Evolutionary conservation across 164 flowering plant species (phyloP), one percentile per base, ranked within the genome.

Genomic region (Malania oleifera): DNA sequence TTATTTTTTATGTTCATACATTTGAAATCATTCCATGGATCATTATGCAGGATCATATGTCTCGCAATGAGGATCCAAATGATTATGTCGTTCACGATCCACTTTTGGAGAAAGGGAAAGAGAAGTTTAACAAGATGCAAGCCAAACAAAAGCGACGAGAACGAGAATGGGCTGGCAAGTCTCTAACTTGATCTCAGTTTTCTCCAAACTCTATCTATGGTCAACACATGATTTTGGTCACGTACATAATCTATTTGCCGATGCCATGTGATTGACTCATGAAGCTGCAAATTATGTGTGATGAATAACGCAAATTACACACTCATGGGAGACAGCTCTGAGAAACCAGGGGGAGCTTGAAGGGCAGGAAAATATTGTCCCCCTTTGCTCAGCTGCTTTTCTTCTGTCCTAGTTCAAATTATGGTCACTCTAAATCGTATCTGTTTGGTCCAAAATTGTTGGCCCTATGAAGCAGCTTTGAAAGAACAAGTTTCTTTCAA

Each of bases 91-190:
- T 93, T 47, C 76, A 70, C 20, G 99, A 93, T 72, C 99, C 99
- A 60, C 95, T 93, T 64, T 55, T 93, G 62, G 96, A 88, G 80
- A 86, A 90, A 68, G 99, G 99, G 26, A 93, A 90, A 73, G 88
- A 93, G 72, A 93, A 93, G 66, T 90, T 93, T 79, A 93, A 93
- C 73, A 75, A 52, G 67, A 86, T 85, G 93, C 89, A 82, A 67
- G 99, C 99, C 50, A 93, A 85, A 72, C 80, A 81, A 58, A 93
- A 90, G 79, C 78, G 87, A 44, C 74, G 88, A 56, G 82, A 86
- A 28, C 77, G 97, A 18, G 97, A 93, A 77, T 93, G 96, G 97
- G 91, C 96, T 54, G 96, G 97, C 31, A 85, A 80, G 70, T 86
- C 99, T 48, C 79, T 88, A 35, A 76, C 95, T 41, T 93, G 78